Evolutionary conservation across 805 yeast species (phyloP), one percentile per base, ranked within the genome.

Genomic region (Metschnikowia matae): DNA sequence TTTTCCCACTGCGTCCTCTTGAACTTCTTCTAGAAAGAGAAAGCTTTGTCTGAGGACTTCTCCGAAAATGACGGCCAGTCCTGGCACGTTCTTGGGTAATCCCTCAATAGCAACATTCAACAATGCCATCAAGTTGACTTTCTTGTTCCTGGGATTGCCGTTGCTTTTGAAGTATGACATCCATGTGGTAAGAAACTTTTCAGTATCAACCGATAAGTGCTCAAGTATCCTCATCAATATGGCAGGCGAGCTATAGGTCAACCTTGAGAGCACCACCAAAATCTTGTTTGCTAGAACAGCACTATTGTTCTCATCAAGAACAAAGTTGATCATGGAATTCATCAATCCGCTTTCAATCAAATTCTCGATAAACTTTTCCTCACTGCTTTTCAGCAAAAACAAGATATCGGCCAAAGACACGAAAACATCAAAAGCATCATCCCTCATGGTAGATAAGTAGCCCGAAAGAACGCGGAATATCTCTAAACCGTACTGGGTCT

Each of bases 91-190:
- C 49, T 60, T 56, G 6, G 65, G 58, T 2, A 65, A 56, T 1
- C 65, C 74, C 59, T 49, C 65, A 26, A 75, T 65, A 11, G 80
- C 57, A 46, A 86, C 57, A 10, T 83, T 68, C 3, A 85, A 69
- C 7, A 87, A 63, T 0, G 88, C 94, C 51, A 88, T 64, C 3
- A 83, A 68, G 55, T 79, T 82, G 47, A 85, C 69, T 65, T 92
- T 92, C 54, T 86, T 81, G 56, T 82, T 81, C 52, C 88, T 76
- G 0, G 96, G 91, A 59, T 84, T 89, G 39, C 85, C 87, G 50
- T 87, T 78, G 52, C 80, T 80, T 50, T 63, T 67, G 55, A 70
- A 68, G 55, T 65, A 62, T 29, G 72, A 69, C 53, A 77, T 64
- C 73, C 81, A 78, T 11, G 56, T 56, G 8, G 56, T 57, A 37